phyloP scores from a whole-genome alignment of 768 basidiomycete genomes.

The Lepiota brunneoincarnata region DNA sequence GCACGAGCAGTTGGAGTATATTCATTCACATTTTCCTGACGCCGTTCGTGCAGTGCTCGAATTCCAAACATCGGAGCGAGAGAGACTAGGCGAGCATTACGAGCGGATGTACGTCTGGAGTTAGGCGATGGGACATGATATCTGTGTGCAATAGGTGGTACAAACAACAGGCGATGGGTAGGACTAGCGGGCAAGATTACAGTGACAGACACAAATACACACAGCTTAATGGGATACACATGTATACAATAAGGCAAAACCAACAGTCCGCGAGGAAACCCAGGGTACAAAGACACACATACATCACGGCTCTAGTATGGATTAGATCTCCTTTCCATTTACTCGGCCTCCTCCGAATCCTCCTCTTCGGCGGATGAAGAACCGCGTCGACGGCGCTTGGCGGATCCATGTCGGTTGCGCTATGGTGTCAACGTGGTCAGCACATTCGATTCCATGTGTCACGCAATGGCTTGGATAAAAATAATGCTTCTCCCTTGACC shows the following conservation, averaged over 20 bases:
- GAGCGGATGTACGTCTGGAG: conserved; percentile 12
- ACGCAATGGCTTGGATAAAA: neutral
- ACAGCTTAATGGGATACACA: neutral
- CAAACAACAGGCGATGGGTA: neutral
- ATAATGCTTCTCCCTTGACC: neutral
- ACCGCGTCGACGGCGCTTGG: conserved; percentile 61
- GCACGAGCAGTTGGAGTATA: conserved; percentile 35
- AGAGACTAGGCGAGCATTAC: conserved; percentile 15
- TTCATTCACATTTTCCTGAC: conserved; percentile 51
- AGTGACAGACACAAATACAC: conserved; percentile 1
- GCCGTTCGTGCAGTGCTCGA: conserved; percentile 30
- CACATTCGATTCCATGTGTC: neutral
- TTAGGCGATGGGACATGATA: neutral
- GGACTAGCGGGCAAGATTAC: neutral
- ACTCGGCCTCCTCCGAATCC: conserved; percentile 55
- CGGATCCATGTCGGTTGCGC: conserved; percentile 81
- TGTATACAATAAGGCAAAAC: neutral
- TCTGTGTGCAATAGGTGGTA: neutral
- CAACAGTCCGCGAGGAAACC: neutral
- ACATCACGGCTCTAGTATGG: neutral
- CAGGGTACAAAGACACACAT: neutral
- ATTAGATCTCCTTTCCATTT: neutral
- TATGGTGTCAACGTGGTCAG: conserved; percentile 26
- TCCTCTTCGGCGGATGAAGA: conserved; percentile 67
- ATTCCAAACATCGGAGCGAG: conserved; percentile 29